phyloP scores from a whole-genome alignment of 371 early-diverging fungal genomes.

The Rhizomucor miehei region DNA sequence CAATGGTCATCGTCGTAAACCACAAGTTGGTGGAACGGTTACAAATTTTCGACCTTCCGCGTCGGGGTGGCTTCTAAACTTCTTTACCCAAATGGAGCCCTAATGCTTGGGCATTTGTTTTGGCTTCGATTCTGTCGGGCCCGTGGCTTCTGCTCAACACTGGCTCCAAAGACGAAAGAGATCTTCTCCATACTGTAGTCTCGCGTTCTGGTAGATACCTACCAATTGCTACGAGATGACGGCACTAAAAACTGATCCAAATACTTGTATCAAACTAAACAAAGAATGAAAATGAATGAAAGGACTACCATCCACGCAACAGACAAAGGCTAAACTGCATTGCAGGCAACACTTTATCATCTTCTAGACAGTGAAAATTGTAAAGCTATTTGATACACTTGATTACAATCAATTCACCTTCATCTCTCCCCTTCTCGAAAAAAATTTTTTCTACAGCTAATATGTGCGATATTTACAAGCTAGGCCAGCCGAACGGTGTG shows the following conservation, averaged over 20 bases:
- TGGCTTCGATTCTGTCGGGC: slow-evolving; percentile 37
- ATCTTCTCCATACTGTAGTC: slow-evolving; percentile 31
- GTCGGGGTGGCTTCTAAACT: not conserved
- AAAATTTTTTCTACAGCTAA: not conserved
- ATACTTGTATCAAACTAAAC: slow-evolving; percentile 8
- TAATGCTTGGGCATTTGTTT: slow-evolving; percentile 30
- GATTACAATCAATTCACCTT: no score
- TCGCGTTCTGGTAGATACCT: slow-evolving; percentile 4
- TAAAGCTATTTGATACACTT: no score
- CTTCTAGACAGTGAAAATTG: no score
- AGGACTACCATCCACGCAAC: no score
- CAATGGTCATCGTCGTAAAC: no score
- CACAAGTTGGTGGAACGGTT: no score
- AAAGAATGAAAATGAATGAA: slow-evolving; percentile 8
- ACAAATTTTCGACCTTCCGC: not conserved
- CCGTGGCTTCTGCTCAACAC: slow-evolving; percentile 33
- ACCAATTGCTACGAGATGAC: slow-evolving; percentile 17
- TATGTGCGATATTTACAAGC: not conserved
- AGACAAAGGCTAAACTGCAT: no score
- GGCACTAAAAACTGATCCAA: slow-evolving; percentile 31
- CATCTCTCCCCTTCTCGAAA: no score
- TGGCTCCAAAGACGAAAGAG: slow-evolving; percentile 27
- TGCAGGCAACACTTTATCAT: no score
- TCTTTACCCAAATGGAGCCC: slow-evolving; percentile 29
- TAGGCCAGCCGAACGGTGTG: not conserved